Base-by-base conservation (phyloP, 257 asterid genomes). In the Plantago elongata region DNA sequence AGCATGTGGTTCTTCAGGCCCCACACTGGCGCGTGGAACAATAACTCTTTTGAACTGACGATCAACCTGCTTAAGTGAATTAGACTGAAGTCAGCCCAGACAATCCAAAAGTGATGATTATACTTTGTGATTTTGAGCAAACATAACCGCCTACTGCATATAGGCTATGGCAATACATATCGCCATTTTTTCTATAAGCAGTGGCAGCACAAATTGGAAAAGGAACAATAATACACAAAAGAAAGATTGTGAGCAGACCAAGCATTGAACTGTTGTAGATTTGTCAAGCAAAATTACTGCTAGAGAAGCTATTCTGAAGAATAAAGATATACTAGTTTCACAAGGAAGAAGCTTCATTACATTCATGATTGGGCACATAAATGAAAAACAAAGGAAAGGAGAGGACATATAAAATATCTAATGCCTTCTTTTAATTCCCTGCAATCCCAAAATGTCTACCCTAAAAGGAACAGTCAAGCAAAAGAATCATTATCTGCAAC, bases 1-100 rank as follows among this genome's bases (percentile, higher is more conserved):
- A 46, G 99, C 99, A 82, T 93, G 99, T 63, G 99, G 97, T 83
- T 93, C 99, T 72, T 93, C 96, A 42, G 96, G 97, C 13, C 99
- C 99, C 73, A 82, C 89, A 60, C 95, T 72, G 74, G 99, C 97
- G 70, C 47, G 74, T 61, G 88, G 87, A 64, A 83, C 68, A 57
- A 51, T 69, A 67, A 65, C 51, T 65, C 74, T 70, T 52, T 77
- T 78, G 65, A 66, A 81, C 82, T 83, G 80, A 38, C 57, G 62
- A 62, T 57, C 60, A 69, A 66, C 61, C 58, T 48, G 71, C 61
- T 42, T 65, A 60, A 55, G 46, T 18, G 54, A 55, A 82, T 42
- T 62, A 73, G 69, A 68, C 38, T 45, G 60, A 67, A 61, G 9
- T 17, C 64, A 72, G 16, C 51, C 52, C 45, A 34, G 66, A 58